A percentile compares a stretch with the other conserved stretches of the same genome.
These are phyloP conservation scores for Heracleum sosnowskyi DNA, from an alignment of 129 eudicot genomes.

Conservation along the genomic window DNA sequence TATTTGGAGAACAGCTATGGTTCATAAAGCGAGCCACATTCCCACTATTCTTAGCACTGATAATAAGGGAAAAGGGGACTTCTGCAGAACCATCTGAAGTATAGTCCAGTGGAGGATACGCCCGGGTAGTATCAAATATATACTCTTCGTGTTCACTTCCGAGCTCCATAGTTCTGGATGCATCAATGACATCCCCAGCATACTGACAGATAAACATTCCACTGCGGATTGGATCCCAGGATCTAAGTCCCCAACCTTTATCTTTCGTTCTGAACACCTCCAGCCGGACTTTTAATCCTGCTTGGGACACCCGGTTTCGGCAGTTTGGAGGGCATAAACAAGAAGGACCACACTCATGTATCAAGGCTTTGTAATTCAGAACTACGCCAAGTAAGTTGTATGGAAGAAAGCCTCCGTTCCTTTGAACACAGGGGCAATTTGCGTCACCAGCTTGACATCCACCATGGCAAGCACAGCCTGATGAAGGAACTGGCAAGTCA, in stretches of 20 bases:
- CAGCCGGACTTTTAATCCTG: slow-evolving; percentile 50
- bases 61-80: slow-evolving; percentile 52
- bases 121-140: slow-evolving; percentile 61
- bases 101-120: slow-evolving; percentile 37
- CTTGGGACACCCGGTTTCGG: slow-evolving; percentile 71
- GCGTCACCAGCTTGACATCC: slow-evolving; percentile 61
- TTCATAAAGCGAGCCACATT: slow-evolving; percentile 95
- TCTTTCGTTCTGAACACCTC: slow-evolving; percentile 86
- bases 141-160: slow-evolving; percentile 48
- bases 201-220: slow-evolving; percentile 89
- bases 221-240: slow-evolving; percentile 82
- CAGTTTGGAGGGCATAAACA: slow-evolving; percentile 74
- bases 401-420: slow-evolving; percentile 60
- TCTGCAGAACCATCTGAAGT: slow-evolving; percentile 27
- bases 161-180: slow-evolving; percentile 20
- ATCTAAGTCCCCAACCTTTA: slow-evolving; percentile 90
- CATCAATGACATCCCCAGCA: slow-evolving; percentile 64
- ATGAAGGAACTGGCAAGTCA: slow-evolving; percentile 24
- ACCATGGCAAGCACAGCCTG: slow-evolving; percentile 40
- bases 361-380: slow-evolving; percentile 38
- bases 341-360: slow-evolving; percentile 67
- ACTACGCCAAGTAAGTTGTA: slow-evolving; percentile 62
- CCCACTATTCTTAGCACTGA: slow-evolving; percentile 69
- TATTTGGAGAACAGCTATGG: slow-evolving; percentile 85
- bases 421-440: slow-evolving; percentile 54